Evolutionary conservation across 345 rosid species (phyloP).

Genomic region (Populus deltoides): DNA sequence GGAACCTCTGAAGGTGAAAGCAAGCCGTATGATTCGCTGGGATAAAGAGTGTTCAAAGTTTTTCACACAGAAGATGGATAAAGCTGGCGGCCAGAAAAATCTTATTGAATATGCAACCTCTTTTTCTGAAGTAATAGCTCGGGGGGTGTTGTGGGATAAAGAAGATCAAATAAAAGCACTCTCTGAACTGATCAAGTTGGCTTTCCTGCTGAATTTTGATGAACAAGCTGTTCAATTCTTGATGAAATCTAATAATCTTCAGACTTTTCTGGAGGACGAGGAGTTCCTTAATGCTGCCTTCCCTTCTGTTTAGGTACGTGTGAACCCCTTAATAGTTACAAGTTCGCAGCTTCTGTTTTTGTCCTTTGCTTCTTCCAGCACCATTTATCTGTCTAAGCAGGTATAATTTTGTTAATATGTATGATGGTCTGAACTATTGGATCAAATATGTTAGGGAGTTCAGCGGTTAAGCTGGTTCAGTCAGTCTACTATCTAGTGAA

Average conservation of each 20-base stretch:
- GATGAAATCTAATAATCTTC: constrained; percentile 57
- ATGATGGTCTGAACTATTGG: not conserved
- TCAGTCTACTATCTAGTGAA: not conserved
- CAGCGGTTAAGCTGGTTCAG: not conserved
- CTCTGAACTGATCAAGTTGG: constrained; percentile 56
- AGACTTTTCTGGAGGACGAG: constrained; percentile 50
- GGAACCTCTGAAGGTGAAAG: constrained; percentile 20
- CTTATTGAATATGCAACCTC: constrained; percentile 44
- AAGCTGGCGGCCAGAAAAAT: constrained; percentile 34
- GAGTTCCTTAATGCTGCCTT: constrained; percentile 22
- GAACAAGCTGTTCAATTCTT: constrained; percentile 52
- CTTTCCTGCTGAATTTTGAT: constrained; percentile 47
- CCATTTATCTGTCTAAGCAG: not conserved
- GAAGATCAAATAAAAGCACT: constrained; percentile 39
- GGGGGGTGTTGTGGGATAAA: constrained; percentile 48
- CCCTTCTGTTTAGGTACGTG: not conserved
- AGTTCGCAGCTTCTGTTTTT: not conserved
- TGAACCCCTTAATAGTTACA: not conserved
- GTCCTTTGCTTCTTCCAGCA: not conserved
- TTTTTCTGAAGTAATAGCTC: constrained; percentile 50
- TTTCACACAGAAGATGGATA: constrained; percentile 42
- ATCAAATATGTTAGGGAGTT: not conserved
- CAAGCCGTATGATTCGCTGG: constrained; percentile 50
- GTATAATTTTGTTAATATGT: not conserved
- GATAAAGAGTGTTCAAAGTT: constrained; percentile 43